phyloP scores from a whole-genome alignment of 805 yeast genomes.

The Saturnispora sekii region DNA sequence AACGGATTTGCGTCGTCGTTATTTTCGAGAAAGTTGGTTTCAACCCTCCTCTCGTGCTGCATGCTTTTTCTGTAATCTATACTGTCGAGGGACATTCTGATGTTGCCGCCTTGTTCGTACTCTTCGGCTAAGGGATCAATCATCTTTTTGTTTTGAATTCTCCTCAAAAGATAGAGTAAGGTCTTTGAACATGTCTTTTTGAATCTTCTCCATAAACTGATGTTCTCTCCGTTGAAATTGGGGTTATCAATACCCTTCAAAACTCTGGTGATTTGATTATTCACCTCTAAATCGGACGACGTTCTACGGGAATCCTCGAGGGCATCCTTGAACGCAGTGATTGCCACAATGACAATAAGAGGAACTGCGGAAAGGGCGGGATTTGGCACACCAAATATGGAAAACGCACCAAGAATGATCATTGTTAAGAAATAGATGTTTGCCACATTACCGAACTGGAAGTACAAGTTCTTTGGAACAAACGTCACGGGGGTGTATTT shows the following conservation, averaged over 20 bases:
- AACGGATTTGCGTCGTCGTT: slow-evolving; percentile 15
- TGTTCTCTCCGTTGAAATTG: slow-evolving; percentile 53
- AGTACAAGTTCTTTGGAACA: slow-evolving; percentile 70
- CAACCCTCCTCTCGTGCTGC: slow-evolving; percentile 13
- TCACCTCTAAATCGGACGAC: slow-evolving; percentile 59
- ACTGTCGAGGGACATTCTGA: slow-evolving; percentile 26
- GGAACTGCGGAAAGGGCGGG: slow-evolving; percentile 74
- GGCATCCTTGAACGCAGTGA: slow-evolving; percentile 74
- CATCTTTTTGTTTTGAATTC: slow-evolving; percentile 16
- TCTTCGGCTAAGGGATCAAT: slow-evolving; percentile 23
- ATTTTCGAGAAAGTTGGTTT: slow-evolving; percentile 8
- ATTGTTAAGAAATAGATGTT: slow-evolving; percentile 76
- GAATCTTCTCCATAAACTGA: slow-evolving; percentile 60
- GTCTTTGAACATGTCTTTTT: slow-evolving; percentile 36
- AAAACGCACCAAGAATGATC: slow-evolving; percentile 70
- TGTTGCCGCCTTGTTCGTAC: slow-evolving; percentile 11
- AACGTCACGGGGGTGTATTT: slow-evolving; percentile 88
- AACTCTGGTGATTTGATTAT: slow-evolving; percentile 64
- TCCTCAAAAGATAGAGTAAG: slow-evolving; percentile 13
- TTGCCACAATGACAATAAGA: slow-evolving; percentile 61
- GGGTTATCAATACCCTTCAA: slow-evolving; percentile 45
- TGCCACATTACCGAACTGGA: slow-evolving; percentile 84
- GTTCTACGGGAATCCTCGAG: slow-evolving; percentile 75
- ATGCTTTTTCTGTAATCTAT: slow-evolving; percentile 25
- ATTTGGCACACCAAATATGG: slow-evolving; percentile 70